Percentiles rank a stretch among this genome's conserved stretches.
Evolutionary conservation across 2,329 filamentous ascomycete genomes (phyloP).

Genomic region (Aplosporella prunicola): DNA sequence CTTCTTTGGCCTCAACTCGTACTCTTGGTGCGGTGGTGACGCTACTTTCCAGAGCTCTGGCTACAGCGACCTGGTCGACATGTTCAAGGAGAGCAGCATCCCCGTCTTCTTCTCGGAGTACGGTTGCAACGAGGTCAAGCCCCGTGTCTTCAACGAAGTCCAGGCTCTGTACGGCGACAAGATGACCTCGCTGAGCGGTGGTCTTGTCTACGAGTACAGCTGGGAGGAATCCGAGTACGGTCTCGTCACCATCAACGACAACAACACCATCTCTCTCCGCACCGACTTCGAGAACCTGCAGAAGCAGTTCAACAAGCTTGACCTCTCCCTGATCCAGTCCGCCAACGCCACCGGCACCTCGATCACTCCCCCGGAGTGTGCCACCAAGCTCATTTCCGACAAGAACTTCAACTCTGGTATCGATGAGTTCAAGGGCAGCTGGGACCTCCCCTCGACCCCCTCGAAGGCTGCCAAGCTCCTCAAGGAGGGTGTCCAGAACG

Average conservation of each 20-base stretch:
- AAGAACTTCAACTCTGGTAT: slow-evolving; percentile 58
- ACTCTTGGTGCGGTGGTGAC: slow-evolving; percentile 62
- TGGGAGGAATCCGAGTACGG: slow-evolving; percentile 56
- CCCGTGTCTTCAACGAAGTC: slow-evolving; percentile 69
- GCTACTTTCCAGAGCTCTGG: slow-evolving; percentile 54
- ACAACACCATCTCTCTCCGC: slow-evolving; percentile 35
- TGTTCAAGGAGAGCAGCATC: slow-evolving; percentile 57
- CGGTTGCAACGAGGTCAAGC: slow-evolving; percentile 63
- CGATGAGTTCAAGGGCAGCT: slow-evolving; percentile 53
- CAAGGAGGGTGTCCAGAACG: slow-evolving; percentile 59
- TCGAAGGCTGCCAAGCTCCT: slow-evolving; percentile 63
- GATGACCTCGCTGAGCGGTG: slow-evolving; percentile 66
- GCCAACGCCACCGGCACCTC: slow-evolving; percentile 48
- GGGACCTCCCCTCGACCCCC: slow-evolving; percentile 58
- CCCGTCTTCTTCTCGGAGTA: slow-evolving; percentile 78
- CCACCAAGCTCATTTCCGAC: slow-evolving; percentile 53
- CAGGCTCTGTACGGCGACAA: slow-evolving; percentile 59
- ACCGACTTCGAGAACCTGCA: slow-evolving; percentile 57
- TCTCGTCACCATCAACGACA: slow-evolving; percentile 35
- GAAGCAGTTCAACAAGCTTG: slow-evolving; percentile 63
- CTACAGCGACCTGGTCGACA: slow-evolving; percentile 53
- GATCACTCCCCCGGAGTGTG: slow-evolving; percentile 55
- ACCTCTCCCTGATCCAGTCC: slow-evolving; percentile 58
- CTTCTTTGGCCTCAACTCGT: slow-evolving; percentile 68
- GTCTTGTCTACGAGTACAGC: slow-evolving; percentile 72